Percentiles rank a stretch among this genome's conserved stretches.
Conservation (phyloP, 352 stramenopile species). For the Phytophthora idaei region DNA sequence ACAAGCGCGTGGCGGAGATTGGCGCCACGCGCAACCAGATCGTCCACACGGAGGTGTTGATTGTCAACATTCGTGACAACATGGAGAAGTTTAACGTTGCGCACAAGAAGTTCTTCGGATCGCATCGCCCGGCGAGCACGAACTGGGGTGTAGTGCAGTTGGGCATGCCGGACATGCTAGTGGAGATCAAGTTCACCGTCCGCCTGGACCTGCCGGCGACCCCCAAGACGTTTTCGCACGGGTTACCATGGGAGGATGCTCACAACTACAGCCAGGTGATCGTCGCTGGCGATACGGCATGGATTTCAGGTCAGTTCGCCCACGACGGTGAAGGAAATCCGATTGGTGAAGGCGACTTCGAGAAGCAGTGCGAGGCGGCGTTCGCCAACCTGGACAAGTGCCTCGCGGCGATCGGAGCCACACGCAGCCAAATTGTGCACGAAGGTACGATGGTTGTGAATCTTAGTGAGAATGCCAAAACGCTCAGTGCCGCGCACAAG, state of each 20-base stretch:
- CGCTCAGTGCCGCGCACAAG: conserved; percentile 5
- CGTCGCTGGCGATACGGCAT: conserved; percentile 5
- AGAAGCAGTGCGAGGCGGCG: conserved; percentile 5
- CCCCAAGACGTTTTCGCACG: conserved; percentile 1
- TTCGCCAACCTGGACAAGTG: conserved; percentile 14
- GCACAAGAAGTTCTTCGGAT: conserved; percentile 10
- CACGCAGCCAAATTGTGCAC: conserved; percentile 3
- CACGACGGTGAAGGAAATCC: conserved; percentile 5
- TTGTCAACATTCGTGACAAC: conserved; percentile 10
- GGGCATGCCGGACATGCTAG: conserved; percentile 2
- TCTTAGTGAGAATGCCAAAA: background rate
- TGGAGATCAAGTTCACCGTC: conserved; percentile 12
- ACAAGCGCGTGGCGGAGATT: conserved; percentile 6
- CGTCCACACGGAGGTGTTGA: conserved; percentile 4
- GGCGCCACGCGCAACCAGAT: conserved; percentile 3
- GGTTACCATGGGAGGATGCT: conserved; percentile 6
- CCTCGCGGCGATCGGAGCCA: conserved; percentile 3
- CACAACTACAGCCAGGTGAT: conserved; percentile 7
- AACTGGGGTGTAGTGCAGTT: background rate
- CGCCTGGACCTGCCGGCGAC: conserved; percentile 6
- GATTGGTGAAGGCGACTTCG: background rate
- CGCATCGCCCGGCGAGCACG: conserved; percentile 1
- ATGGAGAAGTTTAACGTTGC: conserved; percentile 1
- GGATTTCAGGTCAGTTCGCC: conserved; percentile 10
- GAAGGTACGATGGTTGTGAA: conserved; percentile 1